Evolutionary conservation across 2,329 filamentous ascomycete genomes (phyloP), one percentile per base, ranked within the genome.

Genomic region (Aspergillus sojae): DNA sequence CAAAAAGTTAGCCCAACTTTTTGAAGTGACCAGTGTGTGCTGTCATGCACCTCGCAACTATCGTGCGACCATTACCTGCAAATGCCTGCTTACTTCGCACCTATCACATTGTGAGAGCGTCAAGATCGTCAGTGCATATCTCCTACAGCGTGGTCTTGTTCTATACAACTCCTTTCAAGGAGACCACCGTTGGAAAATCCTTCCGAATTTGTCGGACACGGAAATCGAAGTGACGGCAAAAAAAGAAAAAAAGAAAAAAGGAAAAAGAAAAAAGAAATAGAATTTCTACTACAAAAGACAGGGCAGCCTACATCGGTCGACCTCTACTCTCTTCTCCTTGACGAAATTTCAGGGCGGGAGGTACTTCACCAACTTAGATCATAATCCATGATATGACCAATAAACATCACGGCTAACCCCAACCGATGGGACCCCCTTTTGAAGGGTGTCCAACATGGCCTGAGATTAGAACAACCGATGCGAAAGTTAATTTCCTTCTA

Each of bases 401-500:
- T 55, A 55, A 34, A 36, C 23, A 34, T 36, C n/a, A 36, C 5
- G 21, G 21, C 32, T 54, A 36, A 36, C 52, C 30, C 52, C 52
- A 32, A 36, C 16, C 52, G 52, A 55, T 39, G 32, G 21, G 52
- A 36, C 30, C 58, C 65, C 67, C 63, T 65, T 68, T 68, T 66
- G 46, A 50, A 60, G 56, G 57, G 61, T 53, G 41, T 58, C 53
- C 21, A 62, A 53, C 39, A 58, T 62, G 61, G 50, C 56, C 56
- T 70, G 67, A 69, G 67, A 67, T 66, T 68, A 70, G 62, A 55
- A 55, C 52, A 21, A 26, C n/a, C 34, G 52, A 55, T 55, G 60
- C 65, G 63, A 71, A 74, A 69, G 68, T 65, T 73, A 75, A 68
- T 68, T 68, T 71, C 67, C 72, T 76, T 76, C 73, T 76, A 75